A percentile compares a stretch with the other conserved stretches of the same genome.
Evolutionary conservation across 129 eudicot species (phyloP).

Genomic region (Lactuca sativa): DNA sequence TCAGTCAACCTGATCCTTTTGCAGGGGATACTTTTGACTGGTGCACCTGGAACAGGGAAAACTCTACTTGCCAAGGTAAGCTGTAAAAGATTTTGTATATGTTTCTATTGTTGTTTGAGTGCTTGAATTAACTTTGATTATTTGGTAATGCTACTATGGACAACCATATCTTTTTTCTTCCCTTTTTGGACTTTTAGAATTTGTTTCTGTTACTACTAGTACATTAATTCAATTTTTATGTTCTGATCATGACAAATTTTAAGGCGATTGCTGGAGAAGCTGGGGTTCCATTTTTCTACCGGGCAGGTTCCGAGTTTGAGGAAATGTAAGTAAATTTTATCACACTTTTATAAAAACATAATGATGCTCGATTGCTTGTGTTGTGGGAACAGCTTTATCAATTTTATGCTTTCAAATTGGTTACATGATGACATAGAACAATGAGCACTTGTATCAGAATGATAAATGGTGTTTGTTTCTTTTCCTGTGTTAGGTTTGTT

Average conservation of each 20-base stretch:
- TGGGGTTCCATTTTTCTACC: slow-evolving; percentile 96
- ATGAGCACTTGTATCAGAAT: neutral
- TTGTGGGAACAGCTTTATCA: neutral
- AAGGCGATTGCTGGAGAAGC: slow-evolving; percentile 99
- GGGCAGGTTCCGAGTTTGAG: slow-evolving; percentile 98
- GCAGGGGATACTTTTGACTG: slow-evolving; percentile 98
- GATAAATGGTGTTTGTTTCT: slow-evolving; percentile 9
- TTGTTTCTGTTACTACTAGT: neutral
- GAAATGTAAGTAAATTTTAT: slow-evolving; percentile 67
- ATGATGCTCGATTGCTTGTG: neutral
- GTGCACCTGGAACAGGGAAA: slow-evolving; percentile 99
- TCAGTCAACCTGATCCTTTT: slow-evolving; percentile 7
- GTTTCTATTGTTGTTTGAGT: neutral
- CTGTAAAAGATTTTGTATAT: neutral
- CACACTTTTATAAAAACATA: neutral
- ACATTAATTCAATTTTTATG: neutral
- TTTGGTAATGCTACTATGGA: slow-evolving; percentile 5
- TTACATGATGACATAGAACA: neutral
- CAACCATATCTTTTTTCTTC: neutral
- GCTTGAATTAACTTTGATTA: neutral
- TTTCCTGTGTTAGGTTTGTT: slow-evolving; percentile 66
- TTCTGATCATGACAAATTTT: slow-evolving; percentile 14
- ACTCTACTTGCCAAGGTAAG: slow-evolving; percentile 94
- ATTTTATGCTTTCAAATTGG: neutral
- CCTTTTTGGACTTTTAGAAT: neutral